A percentile compares a stretch with the other conserved stretches of the same genome.
phyloP scores from a whole-genome alignment of 208 protist genomes.

The Crithidia mellificae region DNA sequence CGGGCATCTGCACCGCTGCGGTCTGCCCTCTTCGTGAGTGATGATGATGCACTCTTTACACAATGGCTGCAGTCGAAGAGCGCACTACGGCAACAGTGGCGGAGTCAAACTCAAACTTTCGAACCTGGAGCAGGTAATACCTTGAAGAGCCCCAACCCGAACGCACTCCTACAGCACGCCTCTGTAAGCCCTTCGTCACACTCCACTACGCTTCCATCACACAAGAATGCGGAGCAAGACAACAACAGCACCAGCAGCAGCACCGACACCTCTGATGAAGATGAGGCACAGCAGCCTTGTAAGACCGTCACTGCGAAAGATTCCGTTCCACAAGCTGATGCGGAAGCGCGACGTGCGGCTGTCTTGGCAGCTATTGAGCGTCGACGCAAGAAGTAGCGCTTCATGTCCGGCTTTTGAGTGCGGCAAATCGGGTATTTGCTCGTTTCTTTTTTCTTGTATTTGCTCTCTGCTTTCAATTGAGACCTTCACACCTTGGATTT shows the following conservation, averaged over 20 bases:
- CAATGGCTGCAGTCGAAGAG: slow-evolving; percentile 21
- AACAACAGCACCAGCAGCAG: neutral
- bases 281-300: too few relatives aligned
- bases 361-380: slow-evolving; percentile 7
- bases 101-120: neutral
- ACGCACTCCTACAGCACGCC: neutral
- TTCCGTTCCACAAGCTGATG: neutral
- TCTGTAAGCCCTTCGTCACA: too few relatives aligned
- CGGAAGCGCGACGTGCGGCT: slow-evolving; percentile 3
- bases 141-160: neutral
- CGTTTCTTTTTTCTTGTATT: too few relatives aligned
- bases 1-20: neutral
- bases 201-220: neutral
- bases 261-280: neutral
- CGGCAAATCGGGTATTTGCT: too few relatives aligned
- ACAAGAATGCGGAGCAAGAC: neutral
- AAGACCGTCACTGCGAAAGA: neutral
- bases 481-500: too few relatives aligned
- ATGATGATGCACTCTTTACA: slow-evolving; percentile 19
- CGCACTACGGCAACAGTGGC: slow-evolving; percentile 1
- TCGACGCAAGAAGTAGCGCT: too few relatives aligned
- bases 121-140: neutral
- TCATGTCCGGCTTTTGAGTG: too few relatives aligned
- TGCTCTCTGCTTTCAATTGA: too few relatives aligned
- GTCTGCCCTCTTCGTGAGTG: slow-evolving; percentile 5